Evolutionary conservation across 2,329 filamentous ascomycete species (phyloP), one percentile per base, ranked within the genome.

Genomic region (Fusarium secorum): DNA sequence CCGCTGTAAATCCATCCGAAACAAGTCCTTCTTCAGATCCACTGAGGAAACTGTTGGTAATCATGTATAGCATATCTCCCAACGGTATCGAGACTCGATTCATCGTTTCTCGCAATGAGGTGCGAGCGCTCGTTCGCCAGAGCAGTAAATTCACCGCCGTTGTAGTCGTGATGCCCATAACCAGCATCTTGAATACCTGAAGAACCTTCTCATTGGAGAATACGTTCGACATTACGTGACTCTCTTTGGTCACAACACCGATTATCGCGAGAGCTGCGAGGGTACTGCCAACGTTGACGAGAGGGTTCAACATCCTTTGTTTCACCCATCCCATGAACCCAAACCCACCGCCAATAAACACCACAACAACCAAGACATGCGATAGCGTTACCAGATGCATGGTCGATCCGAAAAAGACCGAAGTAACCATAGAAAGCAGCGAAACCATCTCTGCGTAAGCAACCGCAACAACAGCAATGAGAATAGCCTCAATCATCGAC

Each of bases 291-390:
- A 95, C 91, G 74, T 94, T 95, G 70, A 96, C 93, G 41, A 96
- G 83, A 4, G 93, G 92, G 70, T 93, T 90, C 62, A 91, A 90
- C 70, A 93, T 86, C 69, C 85, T 89, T 77, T 95, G 92, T 80
- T 97, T 97, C 51, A 91, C 88, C 94, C 93, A 97, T 26, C 93
- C 95, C 35, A 98, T 87, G 70, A 97, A 91, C 0, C 95, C 95
- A 58, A 98, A 85, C 0, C 93, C 94, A 18, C 92, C 94, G 17
- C 94, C 95, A 63, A 95, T 91, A 75, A 97, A 98, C 1, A 97
- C 82, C 33, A 95, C 82, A 39, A 98, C 84, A 20, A 98, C 92
- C 35, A 97, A 83, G 3, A 88, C 87, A 81, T 97, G 93, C 0
- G 94, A 94, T 3, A 97, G 78, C 5, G 88, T 83, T 15, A 93